Base-by-base conservation (phyloP, 495 filamentous ascomycete species). In the Xylaria sp. region DNA sequence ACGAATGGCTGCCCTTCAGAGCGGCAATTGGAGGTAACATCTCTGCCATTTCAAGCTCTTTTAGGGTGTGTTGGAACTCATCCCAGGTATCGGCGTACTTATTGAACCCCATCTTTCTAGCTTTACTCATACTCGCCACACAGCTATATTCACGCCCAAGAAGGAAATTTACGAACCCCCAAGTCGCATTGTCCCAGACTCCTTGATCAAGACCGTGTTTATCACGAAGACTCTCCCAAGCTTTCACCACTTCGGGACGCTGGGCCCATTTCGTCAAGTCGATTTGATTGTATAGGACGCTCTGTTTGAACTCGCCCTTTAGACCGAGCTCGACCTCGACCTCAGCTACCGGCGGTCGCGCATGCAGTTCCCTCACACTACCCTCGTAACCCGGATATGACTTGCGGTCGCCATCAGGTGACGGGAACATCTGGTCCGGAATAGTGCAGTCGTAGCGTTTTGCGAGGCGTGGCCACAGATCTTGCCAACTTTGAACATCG, bases 81-180 rank as follows among this genome's bases (percentile, higher is more conserved):
- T 85, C 85, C 86, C 86, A 90, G 11, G 85, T 85, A 77, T 88
- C 87, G 21, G 74, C 66, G 75, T 84, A 86, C 46, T 83, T 82
- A 6, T 76, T 82, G 82, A 82, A 87, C 15, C 83, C 85, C 40
- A 78, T 59, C 77, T 82, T 84, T 71, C 87, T 82, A 15, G 88
- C 88, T 75, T 90, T 90, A 68, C 83, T 87, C 86, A 90, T 88
- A 67, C 80, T 86, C 35, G 81, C 72, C 26, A 90, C 81, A 48
- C 85, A 21, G 73, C 83, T 79, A 59, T 81, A 90, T 52, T 84
- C 80, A 61, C 87, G 75, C 3, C 86, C 87, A 33, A 90, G 74
- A 7, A 85, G 76, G 64, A 87, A 87, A 2, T 78, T 82, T 58
- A 84, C 29, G 71, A 89, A 89, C 0, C 69, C 78, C 87, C 88